phyloP scores from a whole-genome alignment of 495 filamentous ascomycete genomes.

The Tuber microsphaerosporum region DNA sequence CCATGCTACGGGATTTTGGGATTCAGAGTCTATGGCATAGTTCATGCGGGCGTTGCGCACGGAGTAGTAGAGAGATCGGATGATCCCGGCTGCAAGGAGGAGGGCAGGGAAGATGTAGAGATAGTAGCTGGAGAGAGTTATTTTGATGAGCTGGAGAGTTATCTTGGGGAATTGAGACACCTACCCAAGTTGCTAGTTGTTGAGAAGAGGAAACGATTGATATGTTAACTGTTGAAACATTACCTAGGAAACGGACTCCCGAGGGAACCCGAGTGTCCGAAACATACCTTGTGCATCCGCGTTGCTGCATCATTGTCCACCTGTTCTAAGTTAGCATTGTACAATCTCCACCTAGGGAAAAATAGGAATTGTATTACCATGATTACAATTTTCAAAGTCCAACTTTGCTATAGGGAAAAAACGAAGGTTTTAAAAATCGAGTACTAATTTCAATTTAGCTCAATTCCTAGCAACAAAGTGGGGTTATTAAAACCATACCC shows the following conservation, averaged over 20 bases:
- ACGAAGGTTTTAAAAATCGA: not conserved
- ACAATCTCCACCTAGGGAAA: not conserved
- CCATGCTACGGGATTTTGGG: constrained; percentile 12
- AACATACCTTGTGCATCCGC: not conserved
- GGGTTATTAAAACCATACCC: not conserved
- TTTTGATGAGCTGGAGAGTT: not conserved
- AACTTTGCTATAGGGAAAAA: not conserved
- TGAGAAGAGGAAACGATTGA: not conserved
- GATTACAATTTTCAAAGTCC: not conserved
- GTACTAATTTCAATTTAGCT: not conserved
- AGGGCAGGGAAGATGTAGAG: constrained; percentile 33
- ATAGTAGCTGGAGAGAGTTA: constrained; percentile 14
- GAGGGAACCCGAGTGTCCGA: not conserved
- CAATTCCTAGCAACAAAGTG: not conserved
- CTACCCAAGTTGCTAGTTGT: not conserved
- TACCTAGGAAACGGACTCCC: not conserved
- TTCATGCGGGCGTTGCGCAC: constrained; percentile 16
- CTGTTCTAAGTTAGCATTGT: not conserved
- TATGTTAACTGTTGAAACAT: not conserved
- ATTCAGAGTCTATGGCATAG: constrained; percentile 22
- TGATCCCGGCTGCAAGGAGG: constrained; percentile 18
- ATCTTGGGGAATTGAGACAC: not conserved
- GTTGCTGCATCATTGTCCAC: not conserved
- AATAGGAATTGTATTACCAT: not conserved
- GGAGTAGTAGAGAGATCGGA: constrained; percentile 23